Evolutionary conservation across 306 rosid species (phyloP).

Genomic region (Dalbergia cultrata): DNA sequence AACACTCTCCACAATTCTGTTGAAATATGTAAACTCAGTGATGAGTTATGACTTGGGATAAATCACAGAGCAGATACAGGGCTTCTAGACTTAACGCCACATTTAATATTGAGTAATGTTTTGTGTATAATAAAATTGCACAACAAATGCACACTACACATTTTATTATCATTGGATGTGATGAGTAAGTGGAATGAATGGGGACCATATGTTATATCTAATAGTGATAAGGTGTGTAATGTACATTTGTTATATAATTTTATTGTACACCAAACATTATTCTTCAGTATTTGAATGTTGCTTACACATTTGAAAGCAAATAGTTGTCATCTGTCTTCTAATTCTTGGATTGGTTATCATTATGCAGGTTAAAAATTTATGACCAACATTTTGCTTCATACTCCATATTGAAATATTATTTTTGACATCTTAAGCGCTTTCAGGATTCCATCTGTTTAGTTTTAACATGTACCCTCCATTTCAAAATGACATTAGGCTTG

Average conservation of each 20-base stretch:
- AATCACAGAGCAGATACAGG: not conserved
- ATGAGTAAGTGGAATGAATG: too few species aligned
- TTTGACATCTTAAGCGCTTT: not conserved
- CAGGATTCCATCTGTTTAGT: not conserved
- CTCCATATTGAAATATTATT: not conserved
- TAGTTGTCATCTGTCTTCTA: not conserved
- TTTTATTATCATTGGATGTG: too few species aligned
- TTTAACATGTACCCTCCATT: constrained; percentile 2
- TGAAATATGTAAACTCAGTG: not conserved
- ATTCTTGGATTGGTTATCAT: not conserved
- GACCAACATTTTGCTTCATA: not conserved
- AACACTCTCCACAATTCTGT: constrained; percentile 54
- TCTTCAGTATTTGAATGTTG: not conserved
- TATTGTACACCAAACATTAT: too few species aligned
- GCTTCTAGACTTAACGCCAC: not conserved
- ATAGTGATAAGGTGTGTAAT: too few species aligned
- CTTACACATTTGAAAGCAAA: not conserved
- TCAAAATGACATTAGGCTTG: not conserved
- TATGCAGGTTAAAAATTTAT: not conserved
- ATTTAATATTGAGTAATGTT: too few species aligned
- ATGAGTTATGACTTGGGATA: not conserved
- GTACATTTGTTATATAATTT: too few species aligned
- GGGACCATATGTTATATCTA: too few species aligned
- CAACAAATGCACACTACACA: too few species aligned
- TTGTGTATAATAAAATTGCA: too few species aligned